Percentiles rank a stretch among this genome's conserved stretches.
Evolutionary conservation across 2,329 filamentous ascomycete species (phyloP).

Genomic region (Fusarium albosuccineum): DNA sequence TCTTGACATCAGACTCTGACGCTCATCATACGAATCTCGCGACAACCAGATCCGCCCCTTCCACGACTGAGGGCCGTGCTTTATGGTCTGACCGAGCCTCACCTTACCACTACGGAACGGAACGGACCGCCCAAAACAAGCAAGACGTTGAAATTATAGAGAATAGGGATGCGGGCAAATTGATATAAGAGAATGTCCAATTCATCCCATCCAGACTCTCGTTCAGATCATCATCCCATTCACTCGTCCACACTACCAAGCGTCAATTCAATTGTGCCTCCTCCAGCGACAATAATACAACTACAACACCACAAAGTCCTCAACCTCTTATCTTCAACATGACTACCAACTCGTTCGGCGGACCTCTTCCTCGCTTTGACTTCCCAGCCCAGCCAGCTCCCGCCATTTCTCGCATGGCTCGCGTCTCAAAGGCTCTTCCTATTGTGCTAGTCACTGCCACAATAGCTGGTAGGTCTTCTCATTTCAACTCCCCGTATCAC

Average conservation of each 20-base stretch:
- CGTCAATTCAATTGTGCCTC: background rate
- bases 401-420: constrained; percentile 33
- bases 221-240: constrained; percentile 4
- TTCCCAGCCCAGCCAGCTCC: constrained; percentile 26
- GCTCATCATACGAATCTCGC: constrained; percentile 25
- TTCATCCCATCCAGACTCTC: constrained; percentile 1
- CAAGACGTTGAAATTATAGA: constrained; percentile 1
- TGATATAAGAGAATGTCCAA: constrained; percentile 28
- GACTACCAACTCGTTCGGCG: constrained; percentile 41
- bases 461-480: constrained; percentile 20
- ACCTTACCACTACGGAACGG: constrained; percentile 12
- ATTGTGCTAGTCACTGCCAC: constrained; percentile 24
- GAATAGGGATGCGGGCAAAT: constrained; percentile 14
- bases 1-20: constrained; percentile 17
- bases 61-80: constrained; percentile 4
- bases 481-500: background rate
- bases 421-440: constrained; percentile 30
- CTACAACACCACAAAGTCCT: background rate
- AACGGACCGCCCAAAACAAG: constrained; percentile 7
- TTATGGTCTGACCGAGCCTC: constrained; percentile 26
- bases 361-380: constrained; percentile 40
- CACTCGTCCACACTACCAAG: constrained; percentile 8
- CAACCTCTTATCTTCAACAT: constrained; percentile 13
- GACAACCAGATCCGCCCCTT: constrained; percentile 14
- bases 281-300: background rate